These are phyloP conservation scores for Aphanomyces invadans DNA, from an alignment of 352 stramenopile genomes.

Conservation along the genomic window DNA sequence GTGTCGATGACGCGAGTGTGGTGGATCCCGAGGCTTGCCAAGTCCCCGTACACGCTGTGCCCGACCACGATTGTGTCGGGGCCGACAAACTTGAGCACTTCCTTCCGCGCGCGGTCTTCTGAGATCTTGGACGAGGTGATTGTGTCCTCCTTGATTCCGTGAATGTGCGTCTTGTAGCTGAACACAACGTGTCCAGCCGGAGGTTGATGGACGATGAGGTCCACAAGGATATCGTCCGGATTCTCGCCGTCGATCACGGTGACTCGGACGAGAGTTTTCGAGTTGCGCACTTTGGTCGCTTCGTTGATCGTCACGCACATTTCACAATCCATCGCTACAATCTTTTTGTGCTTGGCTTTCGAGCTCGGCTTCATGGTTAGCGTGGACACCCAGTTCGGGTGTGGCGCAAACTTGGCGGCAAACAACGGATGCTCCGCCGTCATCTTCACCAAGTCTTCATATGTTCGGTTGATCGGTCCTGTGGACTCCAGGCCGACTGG, in stretches of 20 bases:
- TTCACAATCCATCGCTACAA: conserved; percentile 78
- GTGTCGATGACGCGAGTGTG: conserved; percentile 79
- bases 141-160: conserved; percentile 64
- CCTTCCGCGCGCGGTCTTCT: conserved; percentile 65
- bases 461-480: conserved; percentile 25
- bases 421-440: conserved; percentile 56
- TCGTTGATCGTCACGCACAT: conserved; percentile 61
- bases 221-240: conserved; percentile 59
- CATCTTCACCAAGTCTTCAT: conserved; percentile 57
- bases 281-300: conserved; percentile 20
- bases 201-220: conserved; percentile 79
- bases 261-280: conserved; percentile 60
- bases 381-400: conserved; percentile 48
- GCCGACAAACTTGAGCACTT: conserved; percentile 78
- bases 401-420: conserved; percentile 38
- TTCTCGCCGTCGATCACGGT: conserved; percentile 75
- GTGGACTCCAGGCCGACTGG: background rate
- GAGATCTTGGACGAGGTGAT: conserved; percentile 69
- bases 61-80: conserved; percentile 77
- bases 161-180: conserved; percentile 77
- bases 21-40: conserved; percentile 62
- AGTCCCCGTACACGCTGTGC: conserved; percentile 70
- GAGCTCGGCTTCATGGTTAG: conserved; percentile 45
- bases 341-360: conserved; percentile 42
- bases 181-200: conserved; percentile 50